These are phyloP conservation scores for Meira miltonrushii DNA, from an alignment of 1,284 basidiomycete species.

Conservation along the genomic window DNA sequence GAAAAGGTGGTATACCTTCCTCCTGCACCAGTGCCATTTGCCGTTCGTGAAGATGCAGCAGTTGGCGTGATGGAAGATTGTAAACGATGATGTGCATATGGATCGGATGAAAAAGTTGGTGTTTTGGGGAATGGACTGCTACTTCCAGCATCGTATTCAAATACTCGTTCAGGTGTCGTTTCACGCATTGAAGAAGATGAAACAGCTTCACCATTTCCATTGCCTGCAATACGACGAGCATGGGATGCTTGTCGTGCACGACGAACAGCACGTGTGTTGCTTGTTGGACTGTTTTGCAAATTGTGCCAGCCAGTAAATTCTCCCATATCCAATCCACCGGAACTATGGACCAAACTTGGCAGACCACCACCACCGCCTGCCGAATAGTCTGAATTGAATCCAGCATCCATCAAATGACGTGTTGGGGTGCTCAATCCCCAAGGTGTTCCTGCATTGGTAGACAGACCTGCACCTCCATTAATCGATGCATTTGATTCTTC, in stretches of 20 bases:
- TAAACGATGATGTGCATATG: neutral
- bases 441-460: neutral
- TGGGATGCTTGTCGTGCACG: neutral
- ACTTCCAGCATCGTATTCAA: neutral
- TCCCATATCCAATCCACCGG: conserved; percentile 3
- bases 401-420: neutral
- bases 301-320: conserved; percentile 2
- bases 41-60: neutral
- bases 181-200: neutral
- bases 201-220: neutral
- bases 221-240: neutral
- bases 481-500: neutral
- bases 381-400: conserved; percentile 4
- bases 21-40: neutral
- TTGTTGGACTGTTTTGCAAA: conserved; percentile 5
- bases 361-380: neutral
- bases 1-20: no score
- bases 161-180: neutral
- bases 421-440: conserved; percentile 1
- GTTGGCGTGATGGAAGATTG: conserved; percentile 2
- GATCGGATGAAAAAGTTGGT: conserved; percentile 4
- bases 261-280: neutral
- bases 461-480: neutral
- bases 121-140: conserved; percentile 6
- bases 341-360: conserved; percentile 1